phyloP scores from a whole-genome alignment of 176 grass and related monocot genomes.

The Alopecurus myosuroides region DNA sequence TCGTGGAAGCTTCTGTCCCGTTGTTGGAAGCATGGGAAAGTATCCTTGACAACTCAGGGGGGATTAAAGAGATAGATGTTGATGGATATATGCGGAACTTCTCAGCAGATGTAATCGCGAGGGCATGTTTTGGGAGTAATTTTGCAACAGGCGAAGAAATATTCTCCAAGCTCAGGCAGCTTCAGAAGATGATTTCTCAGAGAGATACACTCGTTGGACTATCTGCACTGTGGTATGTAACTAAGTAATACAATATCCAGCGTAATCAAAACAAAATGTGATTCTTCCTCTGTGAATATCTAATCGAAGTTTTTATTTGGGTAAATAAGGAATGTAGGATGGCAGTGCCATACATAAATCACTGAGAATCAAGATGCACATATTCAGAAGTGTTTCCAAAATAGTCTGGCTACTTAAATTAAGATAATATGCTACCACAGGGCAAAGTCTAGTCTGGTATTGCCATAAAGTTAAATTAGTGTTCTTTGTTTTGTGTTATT shows the following conservation, averaged over 20 bases:
- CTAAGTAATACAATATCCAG: background rate
- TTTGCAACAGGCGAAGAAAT: constrained; percentile 6
- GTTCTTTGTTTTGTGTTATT: background rate
- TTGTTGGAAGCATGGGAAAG: constrained; percentile 52
- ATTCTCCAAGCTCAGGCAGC: constrained; percentile 23
- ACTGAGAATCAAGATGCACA: background rate
- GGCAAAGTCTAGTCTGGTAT: background rate
- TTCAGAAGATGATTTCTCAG: background rate
- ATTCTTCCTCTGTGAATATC: background rate
- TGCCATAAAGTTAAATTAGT: background rate
- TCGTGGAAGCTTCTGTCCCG: constrained; percentile 40
- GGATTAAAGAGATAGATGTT: constrained; percentile 55
- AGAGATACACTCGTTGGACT: background rate
- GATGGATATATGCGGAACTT: constrained; percentile 53
- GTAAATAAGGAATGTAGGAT: background rate
- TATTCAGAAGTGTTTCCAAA: background rate
- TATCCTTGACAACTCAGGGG: constrained; percentile 30
- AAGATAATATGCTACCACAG: background rate
- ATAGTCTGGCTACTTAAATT: background rate
- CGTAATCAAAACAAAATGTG: background rate
- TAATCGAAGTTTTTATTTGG: background rate
- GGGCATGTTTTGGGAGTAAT: constrained; percentile 40
- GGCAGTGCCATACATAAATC: background rate
- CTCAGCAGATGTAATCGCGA: constrained; percentile 57
- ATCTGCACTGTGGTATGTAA: constrained; percentile 6